These are phyloP conservation scores for Haematococcus sp. DNA, from an alignment of 139 green algal species.

Conservation along the genomic window DNA sequence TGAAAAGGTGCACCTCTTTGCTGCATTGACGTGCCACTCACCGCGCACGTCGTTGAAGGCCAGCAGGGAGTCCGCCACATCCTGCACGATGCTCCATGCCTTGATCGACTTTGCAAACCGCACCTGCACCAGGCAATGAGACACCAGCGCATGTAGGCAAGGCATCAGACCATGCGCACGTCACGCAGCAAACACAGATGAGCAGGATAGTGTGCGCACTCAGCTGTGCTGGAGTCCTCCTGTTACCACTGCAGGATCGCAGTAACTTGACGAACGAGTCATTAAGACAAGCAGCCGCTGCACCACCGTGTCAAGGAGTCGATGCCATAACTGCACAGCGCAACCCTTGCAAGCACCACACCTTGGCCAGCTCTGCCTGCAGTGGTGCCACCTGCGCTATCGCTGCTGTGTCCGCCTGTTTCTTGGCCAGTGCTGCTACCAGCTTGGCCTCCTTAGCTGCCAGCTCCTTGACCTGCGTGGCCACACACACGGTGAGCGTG, in stretches of 20 bases:
- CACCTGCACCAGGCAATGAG: neutral
- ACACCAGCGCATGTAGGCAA: slow-evolving; percentile 19
- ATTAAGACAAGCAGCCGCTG: too few species aligned
- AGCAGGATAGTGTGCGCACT: slow-evolving; percentile 41
- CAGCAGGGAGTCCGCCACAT: slow-evolving; percentile 68
- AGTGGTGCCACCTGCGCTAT: slow-evolving; percentile 41
- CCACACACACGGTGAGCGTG: neutral
- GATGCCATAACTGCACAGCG: too few species aligned
- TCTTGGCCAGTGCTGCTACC: neutral
- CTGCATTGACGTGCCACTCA: too few species aligned
- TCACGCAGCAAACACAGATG: slow-evolving; percentile 9
- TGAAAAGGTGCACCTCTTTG: too few species aligned
- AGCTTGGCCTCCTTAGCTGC: slow-evolving; percentile 4
- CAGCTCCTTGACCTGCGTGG: too few species aligned
- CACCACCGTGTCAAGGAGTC: too few species aligned
- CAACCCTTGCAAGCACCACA: too few species aligned
- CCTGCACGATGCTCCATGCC: slow-evolving; percentile 55
- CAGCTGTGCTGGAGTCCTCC: slow-evolving; percentile 4
- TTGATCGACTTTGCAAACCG: too few species aligned
- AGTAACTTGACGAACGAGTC: too few species aligned
- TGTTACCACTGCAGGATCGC: too few species aligned
- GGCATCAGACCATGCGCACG: too few species aligned
- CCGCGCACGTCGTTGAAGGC: slow-evolving; percentile 64
- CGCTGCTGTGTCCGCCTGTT: slow-evolving; percentile 14
- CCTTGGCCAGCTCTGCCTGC: slow-evolving; percentile 10